Conservation (phyloP, 352 stramenopile genomes). For the Elongisporangium anandrum region DNA sequence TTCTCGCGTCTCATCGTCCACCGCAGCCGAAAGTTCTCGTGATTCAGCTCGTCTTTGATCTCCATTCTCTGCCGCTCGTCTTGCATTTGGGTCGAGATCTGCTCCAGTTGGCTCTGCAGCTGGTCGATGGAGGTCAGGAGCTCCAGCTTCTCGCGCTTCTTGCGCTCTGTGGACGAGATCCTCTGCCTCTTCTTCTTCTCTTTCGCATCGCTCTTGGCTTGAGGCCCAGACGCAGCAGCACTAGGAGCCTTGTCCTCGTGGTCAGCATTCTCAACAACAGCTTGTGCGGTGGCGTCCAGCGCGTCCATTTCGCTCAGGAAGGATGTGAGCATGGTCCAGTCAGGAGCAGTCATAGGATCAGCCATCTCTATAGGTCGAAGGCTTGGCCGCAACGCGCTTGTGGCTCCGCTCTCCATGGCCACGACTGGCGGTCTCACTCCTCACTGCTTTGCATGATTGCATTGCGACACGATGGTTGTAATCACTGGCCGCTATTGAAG, state of each 20-base stretch:
- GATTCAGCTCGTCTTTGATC: background rate
- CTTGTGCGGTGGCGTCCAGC: background rate
- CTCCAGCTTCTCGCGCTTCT: background rate
- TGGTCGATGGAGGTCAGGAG: background rate
- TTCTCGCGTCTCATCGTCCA: background rate
- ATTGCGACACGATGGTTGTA: background rate
- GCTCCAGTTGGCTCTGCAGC: background rate
- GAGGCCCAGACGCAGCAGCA: background rate
- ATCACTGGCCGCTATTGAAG: background rate
- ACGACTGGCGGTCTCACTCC: background rate
- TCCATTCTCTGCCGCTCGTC: background rate
- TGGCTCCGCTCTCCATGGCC: background rate
- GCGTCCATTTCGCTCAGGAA: background rate
- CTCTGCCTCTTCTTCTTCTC: background rate
- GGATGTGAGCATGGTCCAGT: background rate
- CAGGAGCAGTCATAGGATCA: background rate
- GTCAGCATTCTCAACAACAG: background rate
- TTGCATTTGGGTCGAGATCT: background rate
- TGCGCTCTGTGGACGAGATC: background rate
- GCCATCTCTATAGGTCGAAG: too few species aligned
- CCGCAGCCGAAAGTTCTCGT: background rate
- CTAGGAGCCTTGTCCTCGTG: background rate
- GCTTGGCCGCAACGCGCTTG: background rate
- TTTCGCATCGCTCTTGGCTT: background rate
- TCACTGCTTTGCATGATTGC: background rate